Evolutionary conservation across 257 asterid genomes (phyloP), one percentile per base, ranked within the genome.

Genomic region (Scutellaria barbata): DNA sequence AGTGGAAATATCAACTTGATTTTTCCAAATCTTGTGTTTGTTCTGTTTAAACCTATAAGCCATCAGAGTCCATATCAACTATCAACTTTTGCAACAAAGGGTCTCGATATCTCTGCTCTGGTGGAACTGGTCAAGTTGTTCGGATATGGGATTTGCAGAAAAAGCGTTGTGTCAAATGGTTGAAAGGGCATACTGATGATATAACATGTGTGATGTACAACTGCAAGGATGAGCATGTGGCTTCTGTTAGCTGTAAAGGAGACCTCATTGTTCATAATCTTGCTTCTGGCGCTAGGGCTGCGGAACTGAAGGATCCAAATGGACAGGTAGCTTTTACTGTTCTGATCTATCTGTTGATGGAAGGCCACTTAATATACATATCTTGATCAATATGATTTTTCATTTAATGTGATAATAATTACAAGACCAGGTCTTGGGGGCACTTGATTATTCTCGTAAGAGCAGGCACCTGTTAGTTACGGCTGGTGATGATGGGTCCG

Each of bases 401-500:
- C 22, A 40, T 57, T 78, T 79, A 46, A 47, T 76, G 73, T 60
- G 73, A 68, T 71, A 66, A 66, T 73, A 77, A 63, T 55, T 78
- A 58, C 72, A 77, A 57, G 78, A 74, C 74, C 90, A 95, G 99
- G 96, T 88, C 68, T 80, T 95, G 85, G 96, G 93, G 64, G 94
- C 89, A 71, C 97, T 95, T 75, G 97, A 95, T 82, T 95, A 92
- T 83, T 89, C 97, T 72, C 81, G 92, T 83, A 86, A 79, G 76
- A 92, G 97, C 81, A 83, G 97, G 88, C 97, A 95, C 84, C 91
- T 87, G 69, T 82, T 92, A 87, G 99, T 85, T 68, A 95, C 94
- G 22, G 95, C 96, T 73, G 98, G 99, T 74, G 99, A 92, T 83
- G 99, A 95, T 77, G 98, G 98, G 54, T 95, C 98, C 46, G 61